phyloP scores from a whole-genome alignment of 2,329 filamentous ascomycete genomes.

The Zymoseptoria pseudotritici region DNA sequence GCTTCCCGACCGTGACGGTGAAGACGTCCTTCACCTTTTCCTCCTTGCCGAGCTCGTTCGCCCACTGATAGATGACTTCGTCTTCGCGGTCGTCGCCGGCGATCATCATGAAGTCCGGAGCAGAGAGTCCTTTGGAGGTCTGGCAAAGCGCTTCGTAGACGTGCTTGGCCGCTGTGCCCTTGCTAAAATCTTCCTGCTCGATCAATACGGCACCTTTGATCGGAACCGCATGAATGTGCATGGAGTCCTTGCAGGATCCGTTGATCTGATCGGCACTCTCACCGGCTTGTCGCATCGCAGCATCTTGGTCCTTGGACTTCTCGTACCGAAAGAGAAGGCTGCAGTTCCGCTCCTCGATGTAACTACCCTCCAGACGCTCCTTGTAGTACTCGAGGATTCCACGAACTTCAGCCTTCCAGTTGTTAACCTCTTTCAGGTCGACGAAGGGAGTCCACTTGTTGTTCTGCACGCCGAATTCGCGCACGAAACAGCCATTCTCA shows the following conservation, averaged over 20 bases:
- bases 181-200: conserved; percentile 79
- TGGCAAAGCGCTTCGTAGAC: conserved; percentile 51
- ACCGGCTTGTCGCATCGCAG: conserved; percentile 69
- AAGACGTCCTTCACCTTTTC: conserved; percentile 51
- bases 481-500: conserved; percentile 89
- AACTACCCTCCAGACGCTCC: conserved; percentile 79
- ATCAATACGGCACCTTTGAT: conserved; percentile 71
- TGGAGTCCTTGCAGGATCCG: conserved; percentile 69
- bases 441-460: conserved; percentile 72
- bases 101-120: conserved; percentile 79
- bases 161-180: conserved; percentile 70
- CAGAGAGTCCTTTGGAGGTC: conserved; percentile 9
- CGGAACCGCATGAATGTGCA: conserved; percentile 76
- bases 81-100: conserved; percentile 88
- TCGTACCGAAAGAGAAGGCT: conserved; percentile 88
- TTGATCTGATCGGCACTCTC: conserved; percentile 95
- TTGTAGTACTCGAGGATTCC: conserved; percentile 82
- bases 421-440: conserved; percentile 59
- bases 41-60: conserved; percentile 64
- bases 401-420: conserved; percentile 79
- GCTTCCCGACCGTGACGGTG: conserved; percentile 77
- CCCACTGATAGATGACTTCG: conserved; percentile 91
- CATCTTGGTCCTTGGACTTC: conserved; percentile 67
- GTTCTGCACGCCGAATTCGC: conserved; percentile 50
- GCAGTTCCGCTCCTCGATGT: conserved; percentile 85